phyloP scores from a whole-genome alignment of 2,329 filamentous ascomycete species.

The Pseudopyrenochaeta lycopersici region DNA sequence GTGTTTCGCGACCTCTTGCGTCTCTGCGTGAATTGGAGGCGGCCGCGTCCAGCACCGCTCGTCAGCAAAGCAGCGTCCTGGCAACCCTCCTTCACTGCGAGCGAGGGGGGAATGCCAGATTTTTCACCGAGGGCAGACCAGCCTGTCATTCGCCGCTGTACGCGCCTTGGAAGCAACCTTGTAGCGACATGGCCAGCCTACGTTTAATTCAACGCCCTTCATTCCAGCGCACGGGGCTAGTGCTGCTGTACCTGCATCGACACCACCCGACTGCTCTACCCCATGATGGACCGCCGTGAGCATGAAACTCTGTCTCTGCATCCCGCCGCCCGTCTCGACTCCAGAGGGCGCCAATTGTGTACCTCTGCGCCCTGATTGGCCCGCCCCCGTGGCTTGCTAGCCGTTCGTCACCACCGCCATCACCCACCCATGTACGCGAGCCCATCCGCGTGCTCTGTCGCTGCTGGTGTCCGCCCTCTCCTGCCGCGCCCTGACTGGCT shows the following conservation, averaged over 20 bases:
- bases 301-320: slow-evolving; percentile 9
- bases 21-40: slow-evolving; percentile 9
- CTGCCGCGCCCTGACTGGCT: not conserved
- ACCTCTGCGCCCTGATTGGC: slow-evolving; percentile 14
- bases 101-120: no score
- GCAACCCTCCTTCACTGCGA: slow-evolving; percentile 17
- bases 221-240: not conserved
- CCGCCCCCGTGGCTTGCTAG: slow-evolving; percentile 9
- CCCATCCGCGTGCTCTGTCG: not conserved
- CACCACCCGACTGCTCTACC: slow-evolving; percentile 18
- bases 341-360: slow-evolving; percentile 7
- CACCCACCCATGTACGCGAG: slow-evolving; percentile 5
- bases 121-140: no score
- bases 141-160: slow-evolving; percentile 24
- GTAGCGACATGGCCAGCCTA: not conserved
- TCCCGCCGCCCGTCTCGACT: slow-evolving; percentile 5
- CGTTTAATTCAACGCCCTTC: slow-evolving; percentile 15
- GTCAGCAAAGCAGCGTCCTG: slow-evolving; percentile 22
- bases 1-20: slow-evolving; percentile 26
- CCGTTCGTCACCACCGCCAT: slow-evolving; percentile 13
- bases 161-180: slow-evolving; percentile 15
- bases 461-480: not conserved
- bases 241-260: slow-evolving; percentile 22
- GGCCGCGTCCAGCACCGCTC: slow-evolving; percentile 1
- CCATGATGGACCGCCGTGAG: slow-evolving; percentile 12